phyloP scores from a whole-genome alignment of 768 basidiomycete species.

The Lactarius quietus region DNA sequence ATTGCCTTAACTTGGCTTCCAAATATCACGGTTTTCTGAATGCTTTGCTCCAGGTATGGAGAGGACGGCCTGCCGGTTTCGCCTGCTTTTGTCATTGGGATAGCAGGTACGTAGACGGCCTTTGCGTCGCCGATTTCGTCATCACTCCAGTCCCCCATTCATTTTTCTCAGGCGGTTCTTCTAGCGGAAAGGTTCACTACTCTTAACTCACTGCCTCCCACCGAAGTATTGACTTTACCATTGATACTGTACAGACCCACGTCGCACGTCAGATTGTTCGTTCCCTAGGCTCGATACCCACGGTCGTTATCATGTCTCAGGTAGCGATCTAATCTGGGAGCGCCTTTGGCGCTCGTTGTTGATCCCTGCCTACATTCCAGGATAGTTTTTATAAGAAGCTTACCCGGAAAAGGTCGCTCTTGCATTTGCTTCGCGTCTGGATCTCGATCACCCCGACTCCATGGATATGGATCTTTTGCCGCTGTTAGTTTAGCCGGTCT shows the following conservation, averaged over 20 bases:
- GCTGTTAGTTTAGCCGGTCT: constrained; percentile 45
- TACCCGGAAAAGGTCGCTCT: constrained; percentile 70
- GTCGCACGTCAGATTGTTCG: constrained; percentile 81
- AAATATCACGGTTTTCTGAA: constrained; percentile 17
- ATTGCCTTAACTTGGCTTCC: constrained; percentile 17
- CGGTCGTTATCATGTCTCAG: constrained; percentile 89
- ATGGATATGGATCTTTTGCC: constrained; percentile 89
- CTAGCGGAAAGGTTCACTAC: constrained; percentile 71
- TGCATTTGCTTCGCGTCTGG: constrained; percentile 77
- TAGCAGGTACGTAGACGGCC: constrained; percentile 53
- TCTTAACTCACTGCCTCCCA: background rate
- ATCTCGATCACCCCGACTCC: constrained; percentile 91
- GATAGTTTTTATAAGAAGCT: constrained; percentile 93
- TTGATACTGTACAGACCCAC: constrained; percentile 55
- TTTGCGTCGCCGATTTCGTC: background rate
- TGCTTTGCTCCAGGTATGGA: constrained; percentile 55
- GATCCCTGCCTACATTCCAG: constrained; percentile 37
- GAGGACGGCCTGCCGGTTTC: constrained; percentile 65
- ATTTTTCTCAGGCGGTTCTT: constrained; percentile 57
- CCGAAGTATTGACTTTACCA: too few relatives aligned
- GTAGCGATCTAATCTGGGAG: constrained; percentile 35
- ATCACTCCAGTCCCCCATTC: background rate
- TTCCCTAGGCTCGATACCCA: constrained; percentile 77
- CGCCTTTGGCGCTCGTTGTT: background rate
- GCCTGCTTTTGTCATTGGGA: constrained; percentile 80